phyloP scores from a whole-genome alignment of 116 monocot species.

The Posidonia oceanica region DNA sequence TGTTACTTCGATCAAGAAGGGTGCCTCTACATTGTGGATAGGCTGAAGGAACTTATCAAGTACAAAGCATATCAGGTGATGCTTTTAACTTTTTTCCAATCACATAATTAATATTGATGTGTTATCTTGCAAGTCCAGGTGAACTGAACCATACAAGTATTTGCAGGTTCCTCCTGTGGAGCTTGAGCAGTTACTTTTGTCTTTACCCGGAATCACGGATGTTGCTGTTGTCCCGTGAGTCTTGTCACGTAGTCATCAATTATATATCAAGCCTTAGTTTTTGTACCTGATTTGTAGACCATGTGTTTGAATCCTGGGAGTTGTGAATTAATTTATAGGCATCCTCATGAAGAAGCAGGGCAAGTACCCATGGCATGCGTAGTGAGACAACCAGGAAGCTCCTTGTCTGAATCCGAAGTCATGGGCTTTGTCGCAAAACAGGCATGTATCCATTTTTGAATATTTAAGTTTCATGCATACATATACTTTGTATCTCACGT shows the following conservation, averaged over 20 bases:
- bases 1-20: slow-evolving; percentile 75
- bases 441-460: background rate
- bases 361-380: slow-evolving; percentile 25
- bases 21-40: slow-evolving; percentile 51
- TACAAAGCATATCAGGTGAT: slow-evolving; percentile 44
- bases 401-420: slow-evolving; percentile 5
- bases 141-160: too few relatives aligned
- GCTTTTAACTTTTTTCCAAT: too few relatives aligned
- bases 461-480: background rate
- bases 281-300: too few relatives aligned
- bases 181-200: slow-evolving; percentile 61
- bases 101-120: too few relatives aligned
- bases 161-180: slow-evolving; percentile 71
- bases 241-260: too few relatives aligned
- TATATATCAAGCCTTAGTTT: background rate
- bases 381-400: slow-evolving; percentile 13
- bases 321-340: slow-evolving; percentile 2
- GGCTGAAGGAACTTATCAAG: slow-evolving; percentile 80
- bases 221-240: slow-evolving; percentile 74
- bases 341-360: slow-evolving; percentile 20
- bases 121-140: too few relatives aligned
- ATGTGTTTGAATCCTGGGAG: background rate
- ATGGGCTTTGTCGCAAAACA: slow-evolving; percentile 15
- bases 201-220: slow-evolving; percentile 47
- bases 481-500: background rate